phyloP scores from a whole-genome alignment of 2,329 filamentous ascomycete genomes.

The Beauveria scarabaeidicola region DNA sequence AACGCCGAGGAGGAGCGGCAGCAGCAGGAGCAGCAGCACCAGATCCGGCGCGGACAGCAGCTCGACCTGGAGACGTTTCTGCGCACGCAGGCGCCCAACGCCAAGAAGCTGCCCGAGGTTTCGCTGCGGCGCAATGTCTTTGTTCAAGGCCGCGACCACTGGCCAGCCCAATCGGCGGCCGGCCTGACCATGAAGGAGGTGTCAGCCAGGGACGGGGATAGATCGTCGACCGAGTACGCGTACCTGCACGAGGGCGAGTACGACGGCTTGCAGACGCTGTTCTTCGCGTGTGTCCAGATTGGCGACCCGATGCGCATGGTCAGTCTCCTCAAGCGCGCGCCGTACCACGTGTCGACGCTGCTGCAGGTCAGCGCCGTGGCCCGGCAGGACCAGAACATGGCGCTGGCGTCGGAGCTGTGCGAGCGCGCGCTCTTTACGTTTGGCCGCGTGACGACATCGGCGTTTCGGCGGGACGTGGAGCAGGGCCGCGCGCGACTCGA shows the following conservation, averaged over 20 bases:
- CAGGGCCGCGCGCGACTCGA: constrained; percentile 73
- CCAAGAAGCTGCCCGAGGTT: constrained; percentile 58
- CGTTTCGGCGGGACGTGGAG: constrained; percentile 67
- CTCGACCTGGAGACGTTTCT: constrained; percentile 51
- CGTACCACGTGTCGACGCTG: constrained; percentile 90
- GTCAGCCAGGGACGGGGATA: constrained; percentile 31
- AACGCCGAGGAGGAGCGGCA: constrained; percentile 41
- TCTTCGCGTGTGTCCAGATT: constrained; percentile 75
- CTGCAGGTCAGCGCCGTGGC: constrained; percentile 89
- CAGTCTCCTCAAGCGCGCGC: constrained; percentile 47
- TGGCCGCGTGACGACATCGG: constrained; percentile 77
- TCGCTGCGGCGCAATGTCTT: constrained; percentile 73
- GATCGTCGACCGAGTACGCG: constrained; percentile 59
- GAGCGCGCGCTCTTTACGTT: constrained; percentile 90
- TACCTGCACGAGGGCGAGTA: constrained; percentile 71
- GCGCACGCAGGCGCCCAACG: constrained; percentile 41
- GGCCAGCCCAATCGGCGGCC: constrained; percentile 70
- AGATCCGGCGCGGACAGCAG: constrained; percentile 30
- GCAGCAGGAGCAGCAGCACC: constrained; percentile 21
- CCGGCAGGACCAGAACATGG: constrained; percentile 82
- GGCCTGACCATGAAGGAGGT: constrained; percentile 72
- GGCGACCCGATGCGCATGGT: constrained; percentile 76
- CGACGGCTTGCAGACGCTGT: constrained; percentile 63
- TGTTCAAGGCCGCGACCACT: constrained; percentile 77
- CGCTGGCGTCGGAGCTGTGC: constrained; percentile 76